These are phyloP conservation scores for Casaregolazyma lundiana DNA, from an alignment of 1,139 yeast genomes.

Conservation along the genomic window DNA sequence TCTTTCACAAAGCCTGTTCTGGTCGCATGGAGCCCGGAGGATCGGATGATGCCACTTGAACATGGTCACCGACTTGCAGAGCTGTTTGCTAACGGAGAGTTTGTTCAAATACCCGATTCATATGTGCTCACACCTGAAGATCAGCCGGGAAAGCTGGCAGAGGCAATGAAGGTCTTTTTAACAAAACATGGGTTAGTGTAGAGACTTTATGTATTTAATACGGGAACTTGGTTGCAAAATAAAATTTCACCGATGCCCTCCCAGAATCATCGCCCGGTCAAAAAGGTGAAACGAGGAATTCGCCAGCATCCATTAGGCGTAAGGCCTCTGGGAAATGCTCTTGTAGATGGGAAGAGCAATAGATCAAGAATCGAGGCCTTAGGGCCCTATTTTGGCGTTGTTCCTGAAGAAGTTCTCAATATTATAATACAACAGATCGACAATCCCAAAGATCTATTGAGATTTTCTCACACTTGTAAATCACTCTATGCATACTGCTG, in stretches of 20 bases:
- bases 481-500: slow-evolving; percentile 65
- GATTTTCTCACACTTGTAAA: slow-evolving; percentile 55
- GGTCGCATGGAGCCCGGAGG: too few species aligned
- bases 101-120: too few species aligned
- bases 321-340: slow-evolving; percentile 65
- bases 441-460: slow-evolving; percentile 43
- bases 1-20: too few species aligned
- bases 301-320: slow-evolving; percentile 64
- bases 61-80: too few species aligned
- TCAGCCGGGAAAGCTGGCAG: too few species aligned
- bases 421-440: slow-evolving; percentile 38
- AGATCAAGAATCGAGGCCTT: slow-evolving; percentile 38
- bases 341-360: slow-evolving; percentile 29
- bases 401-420: slow-evolving; percentile 50
- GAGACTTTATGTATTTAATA: too few species aligned
- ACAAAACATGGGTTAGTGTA: too few species aligned
- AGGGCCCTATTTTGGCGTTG: slow-evolving; percentile 46
- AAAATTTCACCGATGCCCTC: slow-evolving; percentile 2
- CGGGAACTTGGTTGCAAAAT: too few species aligned
- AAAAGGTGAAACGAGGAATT: slow-evolving; percentile 5
- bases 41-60: too few species aligned
- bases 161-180: too few species aligned
- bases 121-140: too few species aligned
- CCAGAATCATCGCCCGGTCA: not conserved
- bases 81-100: too few species aligned